Evolutionary conservation across 192 early-diverging fungal genomes (phyloP).

Genomic region (Physocladia obscura): DNA sequence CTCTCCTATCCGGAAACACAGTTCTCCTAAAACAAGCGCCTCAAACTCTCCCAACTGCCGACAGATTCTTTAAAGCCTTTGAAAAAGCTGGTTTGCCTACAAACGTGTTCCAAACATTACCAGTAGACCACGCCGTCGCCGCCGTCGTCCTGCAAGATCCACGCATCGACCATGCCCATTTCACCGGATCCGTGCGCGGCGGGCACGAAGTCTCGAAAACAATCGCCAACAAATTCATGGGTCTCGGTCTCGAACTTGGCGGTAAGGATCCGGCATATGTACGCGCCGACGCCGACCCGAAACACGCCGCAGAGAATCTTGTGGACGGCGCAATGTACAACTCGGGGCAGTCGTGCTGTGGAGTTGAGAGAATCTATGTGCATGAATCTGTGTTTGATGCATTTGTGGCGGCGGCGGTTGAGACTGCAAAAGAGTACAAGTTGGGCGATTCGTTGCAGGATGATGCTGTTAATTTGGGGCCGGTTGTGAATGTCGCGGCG

Average conservation of each 20-base stretch:
- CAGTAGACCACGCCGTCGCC: conserved; percentile 40
- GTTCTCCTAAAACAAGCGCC: conserved; percentile 79
- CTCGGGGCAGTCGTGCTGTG: conserved; percentile 80
- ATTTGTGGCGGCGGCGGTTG: conserved; percentile 64
- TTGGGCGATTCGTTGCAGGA: conserved; percentile 67
- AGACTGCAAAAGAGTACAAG: conserved; percentile 56
- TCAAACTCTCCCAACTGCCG: conserved; percentile 75
- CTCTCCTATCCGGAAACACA: conserved; percentile 74
- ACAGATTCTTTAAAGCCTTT: conserved; percentile 65
- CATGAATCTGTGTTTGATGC: conserved; percentile 70
- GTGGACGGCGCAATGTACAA: conserved; percentile 83
- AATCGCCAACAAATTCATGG: conserved; percentile 60
- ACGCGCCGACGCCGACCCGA: conserved; percentile 66
- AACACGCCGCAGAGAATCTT: conserved; percentile 70
- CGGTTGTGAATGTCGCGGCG: conserved; percentile 67
- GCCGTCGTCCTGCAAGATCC: conserved; percentile 60
- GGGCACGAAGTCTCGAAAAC: conserved; percentile 63
- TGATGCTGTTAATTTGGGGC: conserved; percentile 66
- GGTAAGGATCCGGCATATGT: conserved; percentile 87
- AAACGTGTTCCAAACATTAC: conserved; percentile 61
- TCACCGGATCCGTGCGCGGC: conserved; percentile 75
- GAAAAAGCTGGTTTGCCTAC: conserved; percentile 67
- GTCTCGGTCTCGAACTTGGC: conserved; percentile 78
- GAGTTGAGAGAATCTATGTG: conserved; percentile 77
- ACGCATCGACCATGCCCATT: conserved; percentile 65